Conservation (phyloP, 768 basidiomycete species). For the Mrakia frigida region DNA sequence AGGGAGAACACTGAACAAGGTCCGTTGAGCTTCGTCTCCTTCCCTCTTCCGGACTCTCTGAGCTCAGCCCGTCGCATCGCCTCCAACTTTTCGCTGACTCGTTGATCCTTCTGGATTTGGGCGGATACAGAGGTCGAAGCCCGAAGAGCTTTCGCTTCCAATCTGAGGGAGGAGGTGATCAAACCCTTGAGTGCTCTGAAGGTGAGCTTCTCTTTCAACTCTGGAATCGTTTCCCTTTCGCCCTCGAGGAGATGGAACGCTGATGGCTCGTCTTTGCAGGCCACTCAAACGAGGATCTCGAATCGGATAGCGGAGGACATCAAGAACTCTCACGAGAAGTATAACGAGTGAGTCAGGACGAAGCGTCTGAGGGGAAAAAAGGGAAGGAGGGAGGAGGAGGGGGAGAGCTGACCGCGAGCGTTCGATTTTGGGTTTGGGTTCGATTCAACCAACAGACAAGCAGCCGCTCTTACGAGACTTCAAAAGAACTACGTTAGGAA, state of each 20-base stretch:
- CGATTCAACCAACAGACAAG: slow-evolving; percentile 8
- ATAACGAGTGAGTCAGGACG: slow-evolving; percentile 8
- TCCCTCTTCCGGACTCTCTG: neutral
- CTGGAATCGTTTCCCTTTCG: neutral
- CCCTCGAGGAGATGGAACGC: neutral
- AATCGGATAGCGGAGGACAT: slow-evolving; percentile 23
- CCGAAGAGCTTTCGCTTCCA: slow-evolving; percentile 19
- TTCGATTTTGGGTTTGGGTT: neutral
- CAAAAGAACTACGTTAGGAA: slow-evolving; percentile 29
- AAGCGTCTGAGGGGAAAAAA: neutral
- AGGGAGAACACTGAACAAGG: slow-evolving; percentile 30
- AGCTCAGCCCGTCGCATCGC: neutral
- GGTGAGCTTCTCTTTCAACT: too few relatives aligned
- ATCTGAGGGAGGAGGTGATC: slow-evolving; percentile 23
- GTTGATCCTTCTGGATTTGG: neutral
- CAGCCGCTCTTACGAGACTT: neutral
- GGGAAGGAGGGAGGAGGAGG: neutral
- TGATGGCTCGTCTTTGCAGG: neutral
- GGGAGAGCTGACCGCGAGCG: neutral
- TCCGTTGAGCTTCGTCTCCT: neutral
- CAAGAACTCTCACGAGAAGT: slow-evolving; percentile 14
- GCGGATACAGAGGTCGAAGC: slow-evolving; percentile 23
- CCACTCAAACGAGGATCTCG: slow-evolving; percentile 27
- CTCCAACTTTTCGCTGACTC: neutral
- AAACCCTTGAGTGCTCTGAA: slow-evolving; percentile 21